Conservation (phyloP, 352 stramenopile genomes). For the Globisporangium paddicum region DNA sequence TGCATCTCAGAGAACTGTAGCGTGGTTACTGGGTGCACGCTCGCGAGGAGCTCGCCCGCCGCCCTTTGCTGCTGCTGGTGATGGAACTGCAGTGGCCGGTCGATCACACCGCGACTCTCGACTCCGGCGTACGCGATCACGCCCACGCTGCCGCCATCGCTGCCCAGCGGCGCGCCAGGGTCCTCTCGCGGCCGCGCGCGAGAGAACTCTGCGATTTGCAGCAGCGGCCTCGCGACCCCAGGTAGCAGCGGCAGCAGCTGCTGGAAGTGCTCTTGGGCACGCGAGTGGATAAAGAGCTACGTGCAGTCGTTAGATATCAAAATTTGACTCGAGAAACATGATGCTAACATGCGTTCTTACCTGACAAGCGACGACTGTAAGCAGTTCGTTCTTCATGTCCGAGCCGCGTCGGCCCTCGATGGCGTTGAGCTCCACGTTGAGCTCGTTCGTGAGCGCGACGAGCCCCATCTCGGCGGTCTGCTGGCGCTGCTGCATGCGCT, state of each 20-base stretch:
- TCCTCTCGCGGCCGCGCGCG: conserved; percentile 39
- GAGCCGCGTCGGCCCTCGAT: conserved; percentile 53
- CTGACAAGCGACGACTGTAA: conserved; percentile 68
- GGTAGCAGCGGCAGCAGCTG: conserved; percentile 69
- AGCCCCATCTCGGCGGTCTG: conserved; percentile 42
- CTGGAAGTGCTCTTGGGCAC: conserved; percentile 63
- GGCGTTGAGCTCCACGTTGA: conserved; percentile 60
- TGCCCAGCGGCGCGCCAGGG: conserved; percentile 27
- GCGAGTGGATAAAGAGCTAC: conserved; percentile 60
- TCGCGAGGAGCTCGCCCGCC: conserved; percentile 24
- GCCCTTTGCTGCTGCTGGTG: conserved; percentile 13
- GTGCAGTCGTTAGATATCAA: neutral
- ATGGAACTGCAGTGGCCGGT: conserved; percentile 48
- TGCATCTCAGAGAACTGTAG: conserved; percentile 52
- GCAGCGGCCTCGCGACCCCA: conserved; percentile 50
- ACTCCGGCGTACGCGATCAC: conserved; percentile 54
- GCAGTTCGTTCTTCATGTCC: conserved; percentile 77
- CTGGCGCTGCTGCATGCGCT: conserved; percentile 58
- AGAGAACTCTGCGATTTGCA: conserved; percentile 54
- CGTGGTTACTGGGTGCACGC: conserved; percentile 50
- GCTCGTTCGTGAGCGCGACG: conserved; percentile 45
- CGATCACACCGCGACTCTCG: conserved; percentile 37
- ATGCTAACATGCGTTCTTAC: conserved; percentile 7
- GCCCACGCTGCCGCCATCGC: conserved; percentile 20
- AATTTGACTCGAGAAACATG: neutral